A percentile compares a stretch with the other conserved stretches of the same genome.
Evolutionary conservation across 2,329 filamentous ascomycete genomes (phyloP).

Genomic region (Colletotrichum sp.): DNA sequence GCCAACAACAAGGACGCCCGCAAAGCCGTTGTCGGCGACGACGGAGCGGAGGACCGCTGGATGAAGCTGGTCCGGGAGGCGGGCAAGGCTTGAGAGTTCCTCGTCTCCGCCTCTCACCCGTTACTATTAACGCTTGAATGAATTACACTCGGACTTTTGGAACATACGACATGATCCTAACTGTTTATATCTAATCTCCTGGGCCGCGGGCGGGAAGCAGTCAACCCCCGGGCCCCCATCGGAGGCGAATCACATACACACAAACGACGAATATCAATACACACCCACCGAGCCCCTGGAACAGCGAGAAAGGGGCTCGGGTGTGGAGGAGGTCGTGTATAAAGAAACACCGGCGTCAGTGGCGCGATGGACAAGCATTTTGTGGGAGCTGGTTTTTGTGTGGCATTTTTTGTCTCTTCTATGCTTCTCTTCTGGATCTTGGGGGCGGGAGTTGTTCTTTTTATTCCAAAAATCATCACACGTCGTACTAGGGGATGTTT

Average conservation of each 20-base stretch:
- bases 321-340: slow-evolving; percentile 1
- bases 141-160: slow-evolving; percentile 6
- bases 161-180: slow-evolving; percentile 22
- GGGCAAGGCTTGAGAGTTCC: slow-evolving; percentile 35
- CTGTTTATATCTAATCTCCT: slow-evolving; percentile 22
- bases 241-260: slow-evolving; percentile 3
- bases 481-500: background rate
- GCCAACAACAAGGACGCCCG: slow-evolving; percentile 14
- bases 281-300: background rate
- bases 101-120: background rate
- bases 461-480: background rate
- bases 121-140: slow-evolving; percentile 16
- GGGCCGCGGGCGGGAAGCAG: background rate
- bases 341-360: slow-evolving; percentile 19
- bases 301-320: background rate
- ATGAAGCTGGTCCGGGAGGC: slow-evolving; percentile 44
- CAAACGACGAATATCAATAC: background rate
- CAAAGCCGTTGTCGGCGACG: slow-evolving; percentile 18
- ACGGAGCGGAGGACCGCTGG: slow-evolving; percentile 55
- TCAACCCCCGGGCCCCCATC: background rate
- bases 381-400: slow-evolving; percentile 11
- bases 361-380: slow-evolving; percentile 13
- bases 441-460: background rate
- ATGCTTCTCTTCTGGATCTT: background rate
- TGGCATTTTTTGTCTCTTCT: background rate